phyloP scores from a whole-genome alignment of 768 basidiomycete genomes.

The Galerina marginata region DNA sequence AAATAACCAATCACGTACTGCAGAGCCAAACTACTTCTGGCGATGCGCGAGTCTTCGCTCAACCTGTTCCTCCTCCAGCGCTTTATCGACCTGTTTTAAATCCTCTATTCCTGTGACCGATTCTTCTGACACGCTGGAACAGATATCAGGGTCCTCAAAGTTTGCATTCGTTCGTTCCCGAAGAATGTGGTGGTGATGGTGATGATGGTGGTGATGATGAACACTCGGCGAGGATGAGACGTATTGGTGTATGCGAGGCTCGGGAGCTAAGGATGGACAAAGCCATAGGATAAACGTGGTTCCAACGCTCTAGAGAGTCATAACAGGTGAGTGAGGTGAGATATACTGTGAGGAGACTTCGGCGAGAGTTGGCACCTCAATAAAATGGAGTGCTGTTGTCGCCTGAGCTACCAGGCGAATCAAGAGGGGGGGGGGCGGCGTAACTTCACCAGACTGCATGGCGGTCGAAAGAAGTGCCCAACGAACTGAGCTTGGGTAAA shows the following conservation, averaged over 20 bases:
- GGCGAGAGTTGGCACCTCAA: slow-evolving; percentile 16
- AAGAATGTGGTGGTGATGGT: slow-evolving; percentile 10
- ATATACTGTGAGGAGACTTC: too few species aligned
- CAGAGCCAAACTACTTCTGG: too few species aligned
- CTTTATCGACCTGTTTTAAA: not conserved
- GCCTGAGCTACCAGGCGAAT: slow-evolving; percentile 20
- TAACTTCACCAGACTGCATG: slow-evolving; percentile 1
- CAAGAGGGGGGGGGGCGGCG: slow-evolving; percentile 8
- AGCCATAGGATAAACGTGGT: slow-evolving; percentile 26
- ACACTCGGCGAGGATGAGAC: slow-evolving; percentile 15
- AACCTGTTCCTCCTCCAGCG: not conserved
- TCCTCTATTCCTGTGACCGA: not conserved
- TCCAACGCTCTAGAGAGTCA: slow-evolving; percentile 22
- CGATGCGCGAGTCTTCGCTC: too few species aligned
- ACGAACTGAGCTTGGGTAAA: too few species aligned
- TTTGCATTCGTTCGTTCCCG: not conserved
- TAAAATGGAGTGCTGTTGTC: slow-evolving; percentile 23
- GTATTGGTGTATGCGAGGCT: slow-evolving; percentile 25
- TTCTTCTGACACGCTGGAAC: not conserved
- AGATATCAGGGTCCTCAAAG: not conserved
- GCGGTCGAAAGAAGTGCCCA: not conserved
- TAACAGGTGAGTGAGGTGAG: not conserved
- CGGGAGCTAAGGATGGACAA: slow-evolving; percentile 26
- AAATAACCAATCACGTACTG: too few species aligned
- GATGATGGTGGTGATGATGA: slow-evolving; percentile 12